Conservation (phyloP, 2,329 filamentous ascomycete species). For the Emmonsiellopsis sp. region DNA sequence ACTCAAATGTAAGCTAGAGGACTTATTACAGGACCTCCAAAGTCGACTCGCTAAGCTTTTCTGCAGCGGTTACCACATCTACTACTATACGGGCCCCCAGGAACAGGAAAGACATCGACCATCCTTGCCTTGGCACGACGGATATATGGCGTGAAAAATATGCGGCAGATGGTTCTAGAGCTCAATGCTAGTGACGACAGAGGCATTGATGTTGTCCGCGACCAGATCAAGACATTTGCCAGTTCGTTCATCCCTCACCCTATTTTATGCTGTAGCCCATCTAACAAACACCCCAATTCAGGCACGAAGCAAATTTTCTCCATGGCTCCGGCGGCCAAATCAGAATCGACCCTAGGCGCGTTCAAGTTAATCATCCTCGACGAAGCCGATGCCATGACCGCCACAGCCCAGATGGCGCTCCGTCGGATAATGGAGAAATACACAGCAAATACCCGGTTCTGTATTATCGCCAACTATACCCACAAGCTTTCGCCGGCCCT, state of each 20-base stretch:
- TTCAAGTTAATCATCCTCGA: slow-evolving; percentile 97
- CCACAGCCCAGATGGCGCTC: slow-evolving; percentile 93
- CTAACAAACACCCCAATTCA: slow-evolving; percentile 8
- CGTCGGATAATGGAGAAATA: slow-evolving; percentile 99
- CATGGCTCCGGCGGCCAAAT: slow-evolving; percentile 39
- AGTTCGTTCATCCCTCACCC: slow-evolving; percentile 37
- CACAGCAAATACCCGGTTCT: slow-evolving; percentile 94
- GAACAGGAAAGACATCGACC: slow-evolving; percentile 95
- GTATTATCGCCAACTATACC: slow-evolving; percentile 97
- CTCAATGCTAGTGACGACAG: slow-evolving; percentile 95
- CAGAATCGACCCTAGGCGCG: slow-evolving; percentile 50
- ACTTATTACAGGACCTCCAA: neutral
- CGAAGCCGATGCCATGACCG: slow-evolving; percentile 99
- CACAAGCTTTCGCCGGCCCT: slow-evolving; percentile 93
- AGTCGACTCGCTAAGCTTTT: neutral
- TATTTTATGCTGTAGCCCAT: neutral
- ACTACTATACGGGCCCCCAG: slow-evolving; percentile 90
- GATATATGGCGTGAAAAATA: slow-evolving; percentile 85
- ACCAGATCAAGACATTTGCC: slow-evolving; percentile 99
- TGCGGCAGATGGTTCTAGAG: slow-evolving; percentile 97
- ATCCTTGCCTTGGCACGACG: slow-evolving; percentile 84
- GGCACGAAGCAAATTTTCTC: slow-evolving; percentile 91
- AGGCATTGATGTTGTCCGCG: slow-evolving; percentile 93
- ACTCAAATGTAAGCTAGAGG: slow-evolving; percentile 57
- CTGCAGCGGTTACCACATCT: slow-evolving; percentile 74